Percentiles rank a stretch among this genome's conserved stretches.
These are phyloP conservation scores for Pythium aphanidermatum DNA, from an alignment of 352 stramenopile species.

Conservation along the genomic window DNA sequence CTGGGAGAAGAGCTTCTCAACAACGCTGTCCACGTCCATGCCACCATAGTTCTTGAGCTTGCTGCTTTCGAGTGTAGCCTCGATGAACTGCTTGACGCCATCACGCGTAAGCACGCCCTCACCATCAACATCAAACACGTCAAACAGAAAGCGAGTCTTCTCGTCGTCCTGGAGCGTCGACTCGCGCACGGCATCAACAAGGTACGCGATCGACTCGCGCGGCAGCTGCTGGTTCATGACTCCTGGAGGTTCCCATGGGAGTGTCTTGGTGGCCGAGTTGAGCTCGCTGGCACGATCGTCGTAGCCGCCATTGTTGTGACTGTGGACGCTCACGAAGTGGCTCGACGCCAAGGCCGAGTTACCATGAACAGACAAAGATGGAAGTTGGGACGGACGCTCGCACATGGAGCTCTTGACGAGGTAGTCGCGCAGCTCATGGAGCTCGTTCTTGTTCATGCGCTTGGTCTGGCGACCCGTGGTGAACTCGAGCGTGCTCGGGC, in stretches of 20 bases:
- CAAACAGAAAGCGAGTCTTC: slow-evolving; percentile 57
- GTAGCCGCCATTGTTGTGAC: too few relatives aligned
- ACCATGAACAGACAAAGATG: too few relatives aligned
- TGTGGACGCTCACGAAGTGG: too few relatives aligned
- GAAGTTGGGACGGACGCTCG: too few relatives aligned
- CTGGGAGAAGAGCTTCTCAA: slow-evolving; percentile 42
- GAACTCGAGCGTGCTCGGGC: neutral
- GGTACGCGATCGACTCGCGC: slow-evolving; percentile 43
- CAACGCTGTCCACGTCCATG: slow-evolving; percentile 40
- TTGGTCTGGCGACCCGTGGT: neutral
- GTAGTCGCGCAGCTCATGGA: slow-evolving; percentile 8
- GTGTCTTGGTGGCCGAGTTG: neutral
- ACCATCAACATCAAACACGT: slow-evolving; percentile 57
- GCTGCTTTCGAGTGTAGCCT: slow-evolving; percentile 42
- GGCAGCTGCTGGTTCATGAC: slow-evolving; percentile 18
- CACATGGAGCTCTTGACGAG: slow-evolving; percentile 10
- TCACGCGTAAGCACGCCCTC: slow-evolving; percentile 37
- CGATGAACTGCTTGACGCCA: slow-evolving; percentile 47
- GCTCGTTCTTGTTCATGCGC: slow-evolving; percentile 5
- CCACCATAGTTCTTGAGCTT: slow-evolving; percentile 41
- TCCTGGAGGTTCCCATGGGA: neutral
- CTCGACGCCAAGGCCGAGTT: too few relatives aligned
- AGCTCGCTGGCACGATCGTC: neutral
- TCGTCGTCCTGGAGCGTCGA: slow-evolving; percentile 43
- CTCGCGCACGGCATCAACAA: slow-evolving; percentile 46